phyloP scores from a whole-genome alignment of 257 asterid species.

The Verbena officinalis region DNA sequence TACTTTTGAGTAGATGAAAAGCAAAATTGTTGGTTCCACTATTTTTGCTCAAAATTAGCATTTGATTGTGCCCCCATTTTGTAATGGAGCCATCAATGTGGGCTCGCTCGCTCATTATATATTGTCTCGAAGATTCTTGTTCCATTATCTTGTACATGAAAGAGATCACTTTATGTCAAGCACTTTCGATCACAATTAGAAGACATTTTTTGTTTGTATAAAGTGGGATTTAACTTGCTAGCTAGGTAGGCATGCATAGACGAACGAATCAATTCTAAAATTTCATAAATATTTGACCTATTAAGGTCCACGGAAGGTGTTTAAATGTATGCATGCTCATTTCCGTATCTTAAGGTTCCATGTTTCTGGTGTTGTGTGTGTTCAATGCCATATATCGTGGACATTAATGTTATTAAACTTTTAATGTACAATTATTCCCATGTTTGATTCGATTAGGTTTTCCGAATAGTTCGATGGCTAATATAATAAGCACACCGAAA shows the following conservation, averaged over 20 bases:
- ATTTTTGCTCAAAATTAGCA: conserved; percentile 18
- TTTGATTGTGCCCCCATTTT: not conserved
- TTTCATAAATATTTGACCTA: conserved; percentile 17
- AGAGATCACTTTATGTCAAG: conserved; percentile 51
- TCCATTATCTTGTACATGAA: conserved; percentile 46
- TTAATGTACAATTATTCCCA: not conserved
- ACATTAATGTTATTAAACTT: not conserved
- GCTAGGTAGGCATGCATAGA: not conserved
- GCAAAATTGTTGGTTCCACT: conserved; percentile 18
- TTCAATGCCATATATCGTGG: conserved; percentile 8
- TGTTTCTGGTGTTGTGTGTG: not conserved
- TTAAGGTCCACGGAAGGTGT: conserved; percentile 20
- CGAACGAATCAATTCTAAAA: not conserved
- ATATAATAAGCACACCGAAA: too few relatives aligned
- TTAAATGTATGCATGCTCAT: not conserved
- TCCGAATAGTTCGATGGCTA: not conserved
- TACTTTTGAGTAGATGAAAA: conserved; percentile 26
- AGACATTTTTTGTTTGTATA: not conserved
- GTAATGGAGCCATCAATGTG: conserved; percentile 33
- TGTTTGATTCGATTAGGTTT: not conserved
- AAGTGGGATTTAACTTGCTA: conserved; percentile 6
- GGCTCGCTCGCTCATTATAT: conserved; percentile 41
- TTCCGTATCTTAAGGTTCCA: conserved; percentile 4
- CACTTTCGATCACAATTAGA: conserved; percentile 39
- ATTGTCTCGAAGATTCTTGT: conserved; percentile 58